Percentiles rank a stretch among this genome's conserved stretches.
phyloP scores from a whole-genome alignment of 2,329 filamentous ascomycete genomes.

The Trichoderma semiorbis region DNA sequence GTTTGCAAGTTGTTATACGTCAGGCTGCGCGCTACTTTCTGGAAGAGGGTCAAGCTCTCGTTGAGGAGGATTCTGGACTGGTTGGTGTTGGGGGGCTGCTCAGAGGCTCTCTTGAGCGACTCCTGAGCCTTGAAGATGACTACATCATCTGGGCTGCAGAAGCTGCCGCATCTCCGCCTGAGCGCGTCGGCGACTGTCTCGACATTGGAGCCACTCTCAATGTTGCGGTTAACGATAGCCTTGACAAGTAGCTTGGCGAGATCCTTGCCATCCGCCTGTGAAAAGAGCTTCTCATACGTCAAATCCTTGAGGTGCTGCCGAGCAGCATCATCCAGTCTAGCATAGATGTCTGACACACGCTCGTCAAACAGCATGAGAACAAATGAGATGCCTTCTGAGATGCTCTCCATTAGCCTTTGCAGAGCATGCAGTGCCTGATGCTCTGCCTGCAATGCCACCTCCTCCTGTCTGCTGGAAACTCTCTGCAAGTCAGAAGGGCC shows the following conservation, averaged over 20 bases:
- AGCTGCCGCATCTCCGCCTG: conserved; percentile 86
- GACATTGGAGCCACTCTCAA: conserved; percentile 93
- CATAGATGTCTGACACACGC: conserved; percentile 81
- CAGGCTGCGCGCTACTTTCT: conserved; percentile 80
- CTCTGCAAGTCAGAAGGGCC: conserved; percentile 81
- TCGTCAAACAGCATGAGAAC: conserved; percentile 94
- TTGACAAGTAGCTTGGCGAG: conserved; percentile 94
- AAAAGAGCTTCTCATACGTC: conserved; percentile 86
- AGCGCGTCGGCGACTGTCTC: conserved; percentile 97
- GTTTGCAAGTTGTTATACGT: conserved; percentile 75
- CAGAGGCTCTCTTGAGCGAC: conserved; percentile 81
- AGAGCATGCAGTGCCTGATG: conserved; percentile 88
- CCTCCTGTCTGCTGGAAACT: conserved; percentile 78
- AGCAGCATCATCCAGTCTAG: conserved; percentile 66
- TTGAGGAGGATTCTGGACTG: conserved; percentile 75
- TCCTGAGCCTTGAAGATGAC: conserved; percentile 98
- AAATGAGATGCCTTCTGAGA: conserved; percentile 95
- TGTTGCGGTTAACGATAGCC: conserved; percentile 96
- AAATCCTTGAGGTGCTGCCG: conserved; percentile 69
- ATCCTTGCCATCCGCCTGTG: conserved; percentile 73
- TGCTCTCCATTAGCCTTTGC: conserved; percentile 79
- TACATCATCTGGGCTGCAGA: conserved; percentile 96
- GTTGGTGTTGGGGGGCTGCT: conserved; percentile 72
- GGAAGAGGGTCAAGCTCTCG: conserved; percentile 83
- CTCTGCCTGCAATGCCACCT: conserved; percentile 87